Percentiles rank a stretch among this genome's conserved stretches.
Conservation (phyloP, 805 yeast genomes). For the Pichia kluyveri region DNA sequence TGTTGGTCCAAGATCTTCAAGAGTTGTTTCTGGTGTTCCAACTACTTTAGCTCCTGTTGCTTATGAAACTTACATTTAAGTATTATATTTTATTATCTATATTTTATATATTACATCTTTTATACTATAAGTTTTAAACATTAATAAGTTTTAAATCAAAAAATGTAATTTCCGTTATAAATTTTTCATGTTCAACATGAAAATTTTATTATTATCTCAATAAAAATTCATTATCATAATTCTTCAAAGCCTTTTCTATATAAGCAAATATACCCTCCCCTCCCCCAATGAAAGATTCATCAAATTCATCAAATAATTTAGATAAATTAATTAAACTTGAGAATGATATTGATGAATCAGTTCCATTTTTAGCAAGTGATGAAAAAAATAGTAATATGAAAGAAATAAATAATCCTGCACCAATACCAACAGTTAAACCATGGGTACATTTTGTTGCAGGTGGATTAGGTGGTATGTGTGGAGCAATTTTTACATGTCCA, state of each 20-base stretch:
- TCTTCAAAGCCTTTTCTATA: too few species aligned
- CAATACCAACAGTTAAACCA: slow-evolving; percentile 28
- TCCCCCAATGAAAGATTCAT: too few species aligned
- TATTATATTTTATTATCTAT: slow-evolving; percentile 6
- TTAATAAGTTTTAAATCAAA: too few species aligned
- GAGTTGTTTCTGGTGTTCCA: slow-evolving; percentile 79
- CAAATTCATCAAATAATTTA: background rate
- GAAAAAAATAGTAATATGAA: slow-evolving; percentile 55
- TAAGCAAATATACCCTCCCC: too few species aligned
- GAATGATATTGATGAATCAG: slow-evolving; percentile 32
- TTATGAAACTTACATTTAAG: slow-evolving; percentile 98
- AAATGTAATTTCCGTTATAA: too few species aligned
- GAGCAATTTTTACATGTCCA: slow-evolving; percentile 90
- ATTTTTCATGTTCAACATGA: too few species aligned
- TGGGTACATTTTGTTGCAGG: slow-evolving; percentile 88
- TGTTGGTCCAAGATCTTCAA: slow-evolving; percentile 92
- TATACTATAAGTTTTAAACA: too few species aligned
- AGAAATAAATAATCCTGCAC: slow-evolving; percentile 15
- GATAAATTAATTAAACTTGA: slow-evolving; percentile 1
- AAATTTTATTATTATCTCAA: too few species aligned
- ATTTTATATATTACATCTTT: too few species aligned
- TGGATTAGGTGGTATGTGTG: slow-evolving; percentile 96
- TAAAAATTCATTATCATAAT: too few species aligned
- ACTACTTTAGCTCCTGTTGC: slow-evolving; percentile 98
- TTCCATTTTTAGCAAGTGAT: slow-evolving; percentile 59